Evolutionary conservation across 169 alveolate genomes (phyloP).

Genomic region (Plasmodium coatneyi): DNA sequence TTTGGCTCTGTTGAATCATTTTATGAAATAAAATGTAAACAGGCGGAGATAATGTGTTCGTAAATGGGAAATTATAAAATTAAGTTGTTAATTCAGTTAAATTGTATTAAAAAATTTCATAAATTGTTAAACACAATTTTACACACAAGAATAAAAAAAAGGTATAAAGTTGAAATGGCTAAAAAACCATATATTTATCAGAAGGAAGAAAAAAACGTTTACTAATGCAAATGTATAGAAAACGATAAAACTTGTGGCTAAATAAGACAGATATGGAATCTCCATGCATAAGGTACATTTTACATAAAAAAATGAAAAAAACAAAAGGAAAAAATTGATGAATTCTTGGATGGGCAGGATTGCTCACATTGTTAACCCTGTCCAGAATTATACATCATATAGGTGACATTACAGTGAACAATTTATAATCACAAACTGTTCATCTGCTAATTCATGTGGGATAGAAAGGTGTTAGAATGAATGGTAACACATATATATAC

Average conservation of each 20-base stretch:
- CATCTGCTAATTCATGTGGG: neutral
- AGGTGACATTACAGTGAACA: neutral
- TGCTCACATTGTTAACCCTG: neutral
- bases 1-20: neutral
- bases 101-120: neutral
- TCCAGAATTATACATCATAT: neutral
- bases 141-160: neutral
- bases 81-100: neutral
- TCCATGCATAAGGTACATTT: neutral
- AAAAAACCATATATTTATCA: neutral
- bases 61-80: too few relatives aligned
- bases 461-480: neutral
- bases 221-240: neutral
- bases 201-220: too few relatives aligned
- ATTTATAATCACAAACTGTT: neutral
- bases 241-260: neutral
- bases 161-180: neutral
- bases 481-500: neutral
- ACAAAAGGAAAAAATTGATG: neutral
- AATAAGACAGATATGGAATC: neutral
- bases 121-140: neutral
- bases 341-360: neutral
- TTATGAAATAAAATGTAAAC: neutral
- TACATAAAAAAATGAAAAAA: slow-evolving; percentile 7
- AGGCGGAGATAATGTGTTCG: neutral